These are phyloP conservation scores for Colletotrichum musae DNA, from an alignment of 2,329 filamentous ascomycete species.

Conservation along the genomic window DNA sequence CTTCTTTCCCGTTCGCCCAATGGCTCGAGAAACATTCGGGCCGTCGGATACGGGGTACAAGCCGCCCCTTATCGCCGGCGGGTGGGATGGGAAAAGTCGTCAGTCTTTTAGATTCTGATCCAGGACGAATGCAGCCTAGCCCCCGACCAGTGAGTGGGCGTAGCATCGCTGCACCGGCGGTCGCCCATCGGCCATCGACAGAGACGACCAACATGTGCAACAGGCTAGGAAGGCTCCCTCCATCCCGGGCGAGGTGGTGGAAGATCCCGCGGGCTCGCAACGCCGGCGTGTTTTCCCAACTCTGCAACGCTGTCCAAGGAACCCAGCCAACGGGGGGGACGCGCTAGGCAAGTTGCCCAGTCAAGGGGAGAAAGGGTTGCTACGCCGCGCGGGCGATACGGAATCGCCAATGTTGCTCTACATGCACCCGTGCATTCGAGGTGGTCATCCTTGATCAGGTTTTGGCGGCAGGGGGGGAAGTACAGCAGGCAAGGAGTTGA, in stretches of 20 bases:
- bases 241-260: slow-evolving; percentile 18
- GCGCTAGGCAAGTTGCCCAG: slow-evolving; percentile 20
- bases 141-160: slow-evolving; percentile 17
- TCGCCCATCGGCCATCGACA: slow-evolving; percentile 6
- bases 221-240: background rate
- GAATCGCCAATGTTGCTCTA: slow-evolving; percentile 11
- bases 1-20: background rate
- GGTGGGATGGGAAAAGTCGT: slow-evolving; percentile 22
- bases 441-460: background rate
- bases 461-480: too few species aligned
- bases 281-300: slow-evolving; percentile 16
- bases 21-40: slow-evolving; percentile 23
- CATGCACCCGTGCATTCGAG: slow-evolving; percentile 20
- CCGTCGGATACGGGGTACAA: slow-evolving; percentile 13
- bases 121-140: slow-evolving; percentile 27
- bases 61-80: slow-evolving; percentile 29
- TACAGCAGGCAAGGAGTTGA: too few species aligned
- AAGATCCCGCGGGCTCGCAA: slow-evolving; percentile 30
- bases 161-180: background rate
- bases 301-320: slow-evolving; percentile 29
- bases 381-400: slow-evolving; percentile 4
- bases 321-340: slow-evolving; percentile 16
- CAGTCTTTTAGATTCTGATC: slow-evolving; percentile 19
- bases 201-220: slow-evolving; percentile 6
- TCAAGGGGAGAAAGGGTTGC: background rate